Conservation (phyloP, 1,139 yeast species). For the Magnusiomyces paraingens region DNA sequence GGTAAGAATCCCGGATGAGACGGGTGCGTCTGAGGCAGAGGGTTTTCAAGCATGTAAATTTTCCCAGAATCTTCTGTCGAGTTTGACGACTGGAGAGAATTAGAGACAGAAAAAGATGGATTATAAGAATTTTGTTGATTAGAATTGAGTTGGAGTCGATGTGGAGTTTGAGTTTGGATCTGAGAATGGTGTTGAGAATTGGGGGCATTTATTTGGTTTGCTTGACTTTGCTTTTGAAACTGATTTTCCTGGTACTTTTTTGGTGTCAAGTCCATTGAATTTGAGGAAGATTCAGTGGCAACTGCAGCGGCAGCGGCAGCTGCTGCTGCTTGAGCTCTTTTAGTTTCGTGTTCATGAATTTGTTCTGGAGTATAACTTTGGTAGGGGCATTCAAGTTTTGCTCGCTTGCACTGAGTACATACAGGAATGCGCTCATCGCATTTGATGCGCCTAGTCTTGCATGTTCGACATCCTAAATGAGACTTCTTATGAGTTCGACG, state of each 20-base stretch:
- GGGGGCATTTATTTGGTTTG: background rate
- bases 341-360: conserved; percentile 15
- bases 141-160: background rate
- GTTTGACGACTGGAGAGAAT: background rate
- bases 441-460: conserved; percentile 59
- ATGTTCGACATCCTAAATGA: conserved; percentile 50
- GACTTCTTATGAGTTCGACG: conserved; percentile 59
- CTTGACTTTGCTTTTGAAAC: background rate
- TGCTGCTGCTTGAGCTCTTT: conserved; percentile 8
- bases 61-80: background rate
- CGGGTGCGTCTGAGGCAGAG: background rate
- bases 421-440: conserved; percentile 61
- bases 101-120: background rate
- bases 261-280: conserved; percentile 3
- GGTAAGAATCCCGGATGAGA: background rate
- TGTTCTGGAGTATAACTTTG: conserved; percentile 25
- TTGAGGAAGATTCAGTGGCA: background rate
- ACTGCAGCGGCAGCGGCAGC: conserved; percentile 3
- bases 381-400: conserved; percentile 37
- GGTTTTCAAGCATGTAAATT: too few species aligned
- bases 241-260: too few species aligned
- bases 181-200: background rate
- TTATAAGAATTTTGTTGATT: background rate
- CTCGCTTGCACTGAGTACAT: conserved; percentile 55
- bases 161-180: background rate